phyloP scores from a whole-genome alignment of 345 rosid species.

The Brassica nigra region DNA sequence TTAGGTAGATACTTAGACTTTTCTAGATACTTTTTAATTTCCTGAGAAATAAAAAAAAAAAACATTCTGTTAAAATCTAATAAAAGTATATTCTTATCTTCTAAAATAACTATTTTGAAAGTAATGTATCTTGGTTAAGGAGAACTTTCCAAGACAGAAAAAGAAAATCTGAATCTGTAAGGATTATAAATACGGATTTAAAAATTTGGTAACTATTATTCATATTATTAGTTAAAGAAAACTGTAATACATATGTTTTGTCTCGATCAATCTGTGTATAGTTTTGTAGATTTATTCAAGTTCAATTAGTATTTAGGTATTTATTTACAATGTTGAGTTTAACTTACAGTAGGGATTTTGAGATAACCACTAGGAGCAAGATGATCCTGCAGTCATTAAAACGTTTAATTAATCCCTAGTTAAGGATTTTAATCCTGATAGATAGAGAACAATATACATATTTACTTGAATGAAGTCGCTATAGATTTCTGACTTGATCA shows the following conservation, averaged over 20 bases:
- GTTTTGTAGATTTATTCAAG: background rate
- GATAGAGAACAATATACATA: background rate
- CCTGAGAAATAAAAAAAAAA: slow-evolving; percentile 10
- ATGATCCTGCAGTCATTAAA: slow-evolving; percentile 34
- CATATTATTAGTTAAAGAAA: no score
- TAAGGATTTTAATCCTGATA: background rate
- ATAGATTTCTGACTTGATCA: slow-evolving; percentile 69
- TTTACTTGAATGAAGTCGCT: slow-evolving; percentile 78
- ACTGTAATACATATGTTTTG: no score
- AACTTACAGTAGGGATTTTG: slow-evolving; percentile 35
- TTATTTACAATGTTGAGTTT: background rate
- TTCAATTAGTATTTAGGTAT: background rate
- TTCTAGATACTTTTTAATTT: slow-evolving; percentile 14
- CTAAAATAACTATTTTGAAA: background rate
- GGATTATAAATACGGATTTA: background rate
- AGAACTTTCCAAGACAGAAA: no score
- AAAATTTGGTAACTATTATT: no score
- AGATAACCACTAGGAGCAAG: slow-evolving; percentile 41
- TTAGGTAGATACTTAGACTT: slow-evolving; percentile 76
- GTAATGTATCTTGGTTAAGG: no score
- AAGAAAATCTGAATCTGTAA: no score
- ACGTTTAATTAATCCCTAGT: background rate
- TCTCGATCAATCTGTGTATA: background rate
- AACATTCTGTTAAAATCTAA: background rate
- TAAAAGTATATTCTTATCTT: background rate